These are phyloP conservation scores for Penicillium tannophilum DNA, from an alignment of 495 filamentous ascomycete genomes.

Conservation along the genomic window DNA sequence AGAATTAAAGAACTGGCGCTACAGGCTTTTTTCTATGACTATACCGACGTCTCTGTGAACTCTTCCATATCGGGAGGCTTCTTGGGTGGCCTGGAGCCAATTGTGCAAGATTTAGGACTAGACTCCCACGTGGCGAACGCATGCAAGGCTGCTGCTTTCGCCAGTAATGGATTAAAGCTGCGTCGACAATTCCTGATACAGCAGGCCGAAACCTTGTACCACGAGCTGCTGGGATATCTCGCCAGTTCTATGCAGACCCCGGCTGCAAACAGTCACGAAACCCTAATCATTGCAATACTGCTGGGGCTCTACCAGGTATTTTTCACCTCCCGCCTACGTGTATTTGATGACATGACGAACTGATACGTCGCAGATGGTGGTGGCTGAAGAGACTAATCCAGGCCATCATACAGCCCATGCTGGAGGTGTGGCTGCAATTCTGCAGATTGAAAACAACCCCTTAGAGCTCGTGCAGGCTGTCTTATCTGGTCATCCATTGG, in stretches of 20 bases:
- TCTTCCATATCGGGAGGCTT: constrained; percentile 26
- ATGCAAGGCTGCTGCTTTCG: constrained; percentile 31
- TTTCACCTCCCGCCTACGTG: neutral
- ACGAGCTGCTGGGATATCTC: constrained; percentile 28
- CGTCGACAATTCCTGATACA: constrained; percentile 21
- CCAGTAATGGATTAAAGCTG: constrained; percentile 28
- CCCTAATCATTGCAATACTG: constrained; percentile 8
- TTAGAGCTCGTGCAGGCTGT: constrained; percentile 22
- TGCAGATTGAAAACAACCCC: constrained; percentile 23
- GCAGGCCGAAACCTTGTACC: constrained; percentile 27
- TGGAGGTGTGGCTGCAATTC: constrained; percentile 26
- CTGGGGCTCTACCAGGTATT: constrained; percentile 1
- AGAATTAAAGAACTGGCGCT: constrained; percentile 27
- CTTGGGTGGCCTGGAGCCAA: constrained; percentile 29
- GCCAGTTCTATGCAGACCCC: constrained; percentile 21
- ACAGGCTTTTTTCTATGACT: constrained; percentile 37
- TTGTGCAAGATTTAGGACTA: constrained; percentile 19
- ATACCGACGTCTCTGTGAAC: constrained; percentile 24
- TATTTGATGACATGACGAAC: neutral
- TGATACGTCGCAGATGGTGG: constrained; percentile 25
- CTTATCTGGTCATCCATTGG: constrained; percentile 15
- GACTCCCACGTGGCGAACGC: constrained; percentile 30
- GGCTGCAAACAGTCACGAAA: constrained; percentile 16
- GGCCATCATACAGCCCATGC: constrained; percentile 30
- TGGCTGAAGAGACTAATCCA: constrained; percentile 17